Conservation (phyloP, 768 basidiomycete species). For the Pulveroboletus sp. region DNA sequence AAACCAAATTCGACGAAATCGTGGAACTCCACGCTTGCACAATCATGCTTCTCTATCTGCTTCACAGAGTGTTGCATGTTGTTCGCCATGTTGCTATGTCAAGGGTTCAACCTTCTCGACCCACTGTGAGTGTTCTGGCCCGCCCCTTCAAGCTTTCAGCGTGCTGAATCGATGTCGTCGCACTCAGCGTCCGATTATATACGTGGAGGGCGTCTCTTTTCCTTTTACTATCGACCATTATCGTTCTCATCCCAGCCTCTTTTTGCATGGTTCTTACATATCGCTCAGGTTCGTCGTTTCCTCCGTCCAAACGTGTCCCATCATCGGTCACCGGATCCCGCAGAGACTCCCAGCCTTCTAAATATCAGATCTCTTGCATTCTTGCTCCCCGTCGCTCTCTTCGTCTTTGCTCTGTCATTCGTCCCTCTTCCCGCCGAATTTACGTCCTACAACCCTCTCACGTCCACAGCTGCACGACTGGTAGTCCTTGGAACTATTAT, state of each 20-base stretch:
- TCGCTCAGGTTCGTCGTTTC: conserved; percentile 27
- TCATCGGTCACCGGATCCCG: background rate
- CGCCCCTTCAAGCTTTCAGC: too few species aligned
- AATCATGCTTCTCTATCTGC: conserved; percentile 60
- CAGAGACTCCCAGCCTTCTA: conserved; percentile 26
- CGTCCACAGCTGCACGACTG: conserved; percentile 55
- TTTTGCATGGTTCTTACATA: conserved; percentile 55
- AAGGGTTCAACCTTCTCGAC: conserved; percentile 54
- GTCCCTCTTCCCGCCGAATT: conserved; percentile 63
- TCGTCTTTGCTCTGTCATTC: conserved; percentile 58
- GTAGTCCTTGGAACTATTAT: conserved; percentile 74
- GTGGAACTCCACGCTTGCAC: conserved; percentile 54
- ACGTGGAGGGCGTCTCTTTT: conserved; percentile 69
- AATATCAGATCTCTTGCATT: conserved; percentile 19
- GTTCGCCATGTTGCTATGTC: conserved; percentile 70
- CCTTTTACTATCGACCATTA: conserved; percentile 54
- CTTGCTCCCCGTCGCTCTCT: conserved; percentile 49
- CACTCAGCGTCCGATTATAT: conserved; percentile 51
- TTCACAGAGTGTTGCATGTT: conserved; percentile 74
- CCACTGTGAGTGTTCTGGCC: conserved; percentile 50
- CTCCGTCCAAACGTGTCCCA: background rate
- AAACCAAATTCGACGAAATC: conserved; percentile 23
- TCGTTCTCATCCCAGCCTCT: conserved; percentile 64
- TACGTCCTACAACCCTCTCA: conserved; percentile 38
- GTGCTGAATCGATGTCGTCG: background rate